These are phyloP conservation scores for Trichoderma reesei DNA, from an alignment of 495 filamentous ascomycete species.

Conservation along the genomic window DNA sequence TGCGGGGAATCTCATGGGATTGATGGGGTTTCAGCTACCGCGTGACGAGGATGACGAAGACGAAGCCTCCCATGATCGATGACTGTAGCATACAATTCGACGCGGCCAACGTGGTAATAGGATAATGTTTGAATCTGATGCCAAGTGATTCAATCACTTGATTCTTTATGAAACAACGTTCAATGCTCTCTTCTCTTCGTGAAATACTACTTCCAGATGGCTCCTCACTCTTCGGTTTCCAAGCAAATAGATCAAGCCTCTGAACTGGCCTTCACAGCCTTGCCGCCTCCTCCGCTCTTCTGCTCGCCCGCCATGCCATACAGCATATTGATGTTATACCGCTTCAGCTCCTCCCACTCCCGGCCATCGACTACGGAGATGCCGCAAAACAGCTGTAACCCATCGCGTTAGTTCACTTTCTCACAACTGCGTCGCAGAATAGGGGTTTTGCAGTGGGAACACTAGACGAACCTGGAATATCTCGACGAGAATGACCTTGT, in stretches of 20 bases:
- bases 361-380: constrained; percentile 39
- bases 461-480: constrained; percentile 59
- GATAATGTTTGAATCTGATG: too few species aligned
- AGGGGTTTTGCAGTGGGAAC: constrained; percentile 20
- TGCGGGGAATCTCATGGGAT: constrained; percentile 70
- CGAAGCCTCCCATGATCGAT: neutral
- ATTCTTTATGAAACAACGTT: too few species aligned
- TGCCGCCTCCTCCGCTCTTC: neutral
- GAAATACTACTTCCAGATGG: too few species aligned
- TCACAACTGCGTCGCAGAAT: neutral
- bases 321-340: constrained; percentile 39
- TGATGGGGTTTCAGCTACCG: constrained; percentile 75
- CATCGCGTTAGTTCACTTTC: neutral
- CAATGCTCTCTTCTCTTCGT: too few species aligned
- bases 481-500: constrained; percentile 79
- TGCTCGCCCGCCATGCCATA: constrained; percentile 24
- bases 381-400: constrained; percentile 29
- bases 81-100: neutral
- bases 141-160: too few species aligned
- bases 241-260: neutral
- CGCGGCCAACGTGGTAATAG: too few species aligned
- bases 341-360: constrained; percentile 39
- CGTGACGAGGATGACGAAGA: constrained; percentile 54
- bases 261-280: neutral
- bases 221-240: too few species aligned